phyloP scores from a whole-genome alignment of 192 early-diverging fungal species.

The Entomortierella beljakovae region DNA sequence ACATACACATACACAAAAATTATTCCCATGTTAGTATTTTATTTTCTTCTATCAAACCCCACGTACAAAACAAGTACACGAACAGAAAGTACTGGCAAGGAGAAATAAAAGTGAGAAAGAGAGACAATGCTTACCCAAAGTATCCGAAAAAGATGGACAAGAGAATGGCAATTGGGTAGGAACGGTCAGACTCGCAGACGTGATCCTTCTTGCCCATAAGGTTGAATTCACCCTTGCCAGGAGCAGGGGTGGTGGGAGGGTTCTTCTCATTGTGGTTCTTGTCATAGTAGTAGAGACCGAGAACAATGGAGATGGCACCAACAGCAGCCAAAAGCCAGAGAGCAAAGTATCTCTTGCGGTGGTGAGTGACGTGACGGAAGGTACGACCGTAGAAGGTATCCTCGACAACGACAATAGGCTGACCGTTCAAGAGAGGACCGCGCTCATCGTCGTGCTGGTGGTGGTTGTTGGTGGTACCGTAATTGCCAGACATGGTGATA shows the following conservation, averaged over 20 bases:
- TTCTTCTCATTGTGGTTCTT: constrained; percentile 27
- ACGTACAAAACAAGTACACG: not conserved
- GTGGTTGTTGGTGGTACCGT: constrained; percentile 40
- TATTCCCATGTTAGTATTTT: not conserved
- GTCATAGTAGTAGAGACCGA: constrained; percentile 44
- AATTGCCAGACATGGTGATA: constrained; percentile 42
- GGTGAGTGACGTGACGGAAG: constrained; percentile 43
- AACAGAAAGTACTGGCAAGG: too few species aligned
- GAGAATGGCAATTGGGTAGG: constrained; percentile 61
- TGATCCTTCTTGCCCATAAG: constrained; percentile 22
- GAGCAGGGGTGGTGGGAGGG: constrained; percentile 6
- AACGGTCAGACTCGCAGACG: constrained; percentile 62
- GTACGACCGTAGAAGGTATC: constrained; percentile 51
- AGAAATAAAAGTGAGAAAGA: not conserved
- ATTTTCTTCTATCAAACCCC: not conserved
- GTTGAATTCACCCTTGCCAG: constrained; percentile 23
- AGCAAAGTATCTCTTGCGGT: constrained; percentile 53
- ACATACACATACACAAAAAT: too few species aligned
- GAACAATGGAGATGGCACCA: constrained; percentile 32
- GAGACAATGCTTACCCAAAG: constrained; percentile 53
- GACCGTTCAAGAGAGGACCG: constrained; percentile 40
- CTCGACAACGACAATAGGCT: constrained; percentile 17
- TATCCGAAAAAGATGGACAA: constrained; percentile 66
- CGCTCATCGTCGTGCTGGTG: constrained; percentile 40
- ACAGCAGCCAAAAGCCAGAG: constrained; percentile 45